Evolutionary conservation across 768 basidiomycete species (phyloP), one percentile per base, ranked within the genome.

Genomic region (Trametes elegans): DNA sequence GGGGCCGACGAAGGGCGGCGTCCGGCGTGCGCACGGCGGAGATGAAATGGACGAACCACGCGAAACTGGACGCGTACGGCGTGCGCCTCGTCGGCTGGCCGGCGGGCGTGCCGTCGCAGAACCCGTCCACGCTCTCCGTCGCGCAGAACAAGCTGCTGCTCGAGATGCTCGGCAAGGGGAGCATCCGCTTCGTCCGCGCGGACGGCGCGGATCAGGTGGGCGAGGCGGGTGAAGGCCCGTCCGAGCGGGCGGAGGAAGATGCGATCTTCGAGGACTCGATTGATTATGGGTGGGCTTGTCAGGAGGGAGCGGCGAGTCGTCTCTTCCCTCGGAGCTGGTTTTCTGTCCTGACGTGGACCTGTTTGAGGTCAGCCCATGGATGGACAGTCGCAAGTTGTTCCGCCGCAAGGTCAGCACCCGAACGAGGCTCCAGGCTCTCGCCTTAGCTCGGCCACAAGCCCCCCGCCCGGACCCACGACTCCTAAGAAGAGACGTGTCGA

Each of bases 41-140:
- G 62, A 88, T 88, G 86, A 87, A 83, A 66, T 88, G 86, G 86
- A 81, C 82, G 8, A 85, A 84, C 63, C 85, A 79, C 45, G 77
- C 81, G 23, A 74, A 79, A 39, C 65, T 88, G 46, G 71, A 75
- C 59, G 43, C 71, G 6, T 87, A 85, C 59, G 82, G 81, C 9
- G 81, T 88, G 28, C 77, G 73, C 49, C 66, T 87, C 40, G 73
- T 80, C 13, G 86, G 86, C 36, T 88, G 86, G 86, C 86, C 86
- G 9, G 56, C 74, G 21, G 70, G 70, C 27, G 75, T 88, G 21
- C 84, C 84, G 7, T 67, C 71, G 21, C 79, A 79, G 59, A 88
- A 87, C 60, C 86, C 86, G 6, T 87, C 85, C 26, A 69, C 76
- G 9, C 66, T 87, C 49, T 82, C 81, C 59, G 69, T 69, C 19